phyloP scores from a whole-genome alignment of 1,284 basidiomycete genomes.

The Cerioporus squamosus region DNA sequence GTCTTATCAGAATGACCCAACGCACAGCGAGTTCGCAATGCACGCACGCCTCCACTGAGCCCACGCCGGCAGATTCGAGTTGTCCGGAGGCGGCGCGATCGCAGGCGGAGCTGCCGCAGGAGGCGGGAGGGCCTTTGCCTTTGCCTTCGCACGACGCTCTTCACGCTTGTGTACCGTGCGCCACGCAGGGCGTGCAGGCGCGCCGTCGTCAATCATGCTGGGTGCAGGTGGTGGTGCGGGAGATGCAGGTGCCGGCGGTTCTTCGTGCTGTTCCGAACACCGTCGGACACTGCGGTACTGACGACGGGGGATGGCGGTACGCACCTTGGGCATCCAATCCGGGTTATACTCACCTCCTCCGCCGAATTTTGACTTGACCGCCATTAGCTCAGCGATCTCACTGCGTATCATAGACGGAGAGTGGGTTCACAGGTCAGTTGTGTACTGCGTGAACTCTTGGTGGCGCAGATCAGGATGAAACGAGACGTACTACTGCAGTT shows the following conservation, averaged over 20 bases:
- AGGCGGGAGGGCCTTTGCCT: conserved; percentile 44
- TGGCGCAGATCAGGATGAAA: background rate
- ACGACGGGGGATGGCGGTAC: background rate
- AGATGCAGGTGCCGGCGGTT: conserved; percentile 21
- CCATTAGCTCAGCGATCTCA: conserved; percentile 78
- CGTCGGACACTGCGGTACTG: background rate
- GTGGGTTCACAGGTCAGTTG: conserved; percentile 21
- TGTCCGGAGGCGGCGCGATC: conserved; percentile 38
- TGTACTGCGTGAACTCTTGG: background rate
- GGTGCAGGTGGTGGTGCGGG: conserved; percentile 36
- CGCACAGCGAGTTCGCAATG: too few species aligned
- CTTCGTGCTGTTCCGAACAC: conserved; percentile 15
- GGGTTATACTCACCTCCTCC: conserved; percentile 70
- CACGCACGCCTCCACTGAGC: conserved; percentile 75
- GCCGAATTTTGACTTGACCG: conserved; percentile 74
- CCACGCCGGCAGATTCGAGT: conserved; percentile 66
- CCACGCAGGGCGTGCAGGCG: conserved; percentile 70
- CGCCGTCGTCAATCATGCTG: conserved; percentile 39
- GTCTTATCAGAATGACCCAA: too few species aligned
- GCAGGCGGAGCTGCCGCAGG: conserved; percentile 45
- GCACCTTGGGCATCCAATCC: conserved; percentile 63
- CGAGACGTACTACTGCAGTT: conserved; percentile 65
- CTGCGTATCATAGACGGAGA: conserved; percentile 43
- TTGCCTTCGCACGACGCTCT: conserved; percentile 45
- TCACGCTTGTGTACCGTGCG: conserved; percentile 67